Base-by-base conservation (phyloP, 78 protist genomes). In the Guillardia theta region DNA sequence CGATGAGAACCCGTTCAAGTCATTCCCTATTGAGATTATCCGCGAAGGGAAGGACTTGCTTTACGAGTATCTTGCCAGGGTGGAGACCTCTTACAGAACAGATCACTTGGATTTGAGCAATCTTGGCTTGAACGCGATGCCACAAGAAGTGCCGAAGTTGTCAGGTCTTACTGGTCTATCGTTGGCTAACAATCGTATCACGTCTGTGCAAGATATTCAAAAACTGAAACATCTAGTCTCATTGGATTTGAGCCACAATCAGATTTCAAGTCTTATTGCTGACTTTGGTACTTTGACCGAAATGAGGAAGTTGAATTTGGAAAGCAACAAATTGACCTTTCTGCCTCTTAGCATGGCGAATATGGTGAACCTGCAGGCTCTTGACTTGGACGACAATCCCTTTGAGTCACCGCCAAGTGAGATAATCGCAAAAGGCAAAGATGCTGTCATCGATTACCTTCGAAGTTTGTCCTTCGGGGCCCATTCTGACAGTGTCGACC, bases 361-460 rank as follows among this genome's bases (percentile, higher is more conserved):
- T 0, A 39, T 80, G 53, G 45, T 48, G 36, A 80, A 44, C 50
- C 90, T 80, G 18, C 44, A 80, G 50, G 58, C 37, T 37, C 50
- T 80, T 18, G 33, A 12, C 53, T 46, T 80, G 1, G 5, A 15
- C 90, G 90, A 80, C 12, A 80, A 80, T 30, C 90, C 90, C 53
- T 80, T 39, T 4, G 90, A 80, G 50, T 80, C 90, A 18, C 90
- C 90, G 44, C 90, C 90, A n/a, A 80, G 6, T 8, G 90, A 80
- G 50, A 43, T 80, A 46, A n/a, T 80, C 45, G 18, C 1, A 33
- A 80, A 80, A 44, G 83, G 83, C 41, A 24, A 22, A 24, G 83
- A 12, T 22, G 83, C 83, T 36, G 41, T 70, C 1, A 15, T 70
- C 21, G 83, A 70, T 15, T 70, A 70, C 83, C 6, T 70, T 36